Evolutionary conservation across 768 basidiomycete species (phyloP).

Genomic region (Vishniacozyma victoriae): DNA sequence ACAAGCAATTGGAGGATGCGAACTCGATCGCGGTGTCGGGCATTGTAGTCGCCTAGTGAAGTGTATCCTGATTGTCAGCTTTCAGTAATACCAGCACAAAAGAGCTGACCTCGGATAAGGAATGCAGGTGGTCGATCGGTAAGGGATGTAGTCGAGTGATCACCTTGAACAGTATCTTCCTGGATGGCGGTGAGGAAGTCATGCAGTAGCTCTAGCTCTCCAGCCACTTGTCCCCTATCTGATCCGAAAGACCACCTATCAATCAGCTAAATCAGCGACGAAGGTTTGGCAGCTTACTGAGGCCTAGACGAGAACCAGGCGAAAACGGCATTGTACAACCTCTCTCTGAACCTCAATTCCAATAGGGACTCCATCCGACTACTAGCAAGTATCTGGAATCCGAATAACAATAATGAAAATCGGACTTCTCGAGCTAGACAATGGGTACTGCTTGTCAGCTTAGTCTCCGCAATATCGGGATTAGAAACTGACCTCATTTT

Average conservation of each 20-base stretch:
- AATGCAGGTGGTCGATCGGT: conserved; percentile 29
- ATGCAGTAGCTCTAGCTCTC: conserved; percentile 77
- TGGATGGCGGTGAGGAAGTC: conserved; percentile 77
- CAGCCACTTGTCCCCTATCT: conserved; percentile 79
- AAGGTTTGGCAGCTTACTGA: conserved; percentile 57
- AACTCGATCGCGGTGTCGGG: conserved; percentile 62
- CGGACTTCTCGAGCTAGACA: conserved; percentile 82
- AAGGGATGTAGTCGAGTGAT: conserved; percentile 39
- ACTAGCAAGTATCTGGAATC: conserved; percentile 83
- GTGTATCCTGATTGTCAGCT: conserved; percentile 25
- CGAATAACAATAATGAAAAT: conserved; percentile 85
- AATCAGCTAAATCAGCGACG: neutral
- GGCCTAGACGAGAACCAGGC: conserved; percentile 91
- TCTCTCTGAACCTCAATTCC: conserved; percentile 68
- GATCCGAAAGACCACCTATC: conserved; percentile 93
- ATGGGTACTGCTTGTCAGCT: conserved; percentile 62
- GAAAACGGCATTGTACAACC: conserved; percentile 72
- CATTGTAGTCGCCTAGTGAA: conserved; percentile 53
- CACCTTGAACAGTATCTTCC: conserved; percentile 62
- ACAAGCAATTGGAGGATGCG: conserved; percentile 74
- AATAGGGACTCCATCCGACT: conserved; percentile 76
- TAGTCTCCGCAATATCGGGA: neutral
- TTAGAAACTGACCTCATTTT: conserved; percentile 62
- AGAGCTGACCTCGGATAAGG: conserved; percentile 37
- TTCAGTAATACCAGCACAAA: neutral